Percentiles rank a stretch among this genome's conserved stretches.
phyloP scores from a whole-genome alignment of 106 monocot genomes.

The Iris macrosiphon region DNA sequence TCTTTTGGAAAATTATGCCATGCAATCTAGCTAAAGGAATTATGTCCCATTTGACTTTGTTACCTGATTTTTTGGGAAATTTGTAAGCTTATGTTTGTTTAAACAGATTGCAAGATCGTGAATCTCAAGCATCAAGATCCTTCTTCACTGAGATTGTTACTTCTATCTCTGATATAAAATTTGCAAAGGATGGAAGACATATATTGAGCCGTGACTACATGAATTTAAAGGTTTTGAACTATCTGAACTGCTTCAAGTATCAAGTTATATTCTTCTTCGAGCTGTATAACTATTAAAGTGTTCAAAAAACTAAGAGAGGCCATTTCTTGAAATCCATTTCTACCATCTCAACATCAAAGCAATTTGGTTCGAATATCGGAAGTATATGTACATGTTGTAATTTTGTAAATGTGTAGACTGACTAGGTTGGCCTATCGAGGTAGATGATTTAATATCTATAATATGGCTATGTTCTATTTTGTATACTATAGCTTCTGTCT shows the following conservation, averaged over 20 bases:
- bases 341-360: not conserved
- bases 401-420: no score
- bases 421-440: no score
- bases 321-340: not conserved
- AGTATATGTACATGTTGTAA: not conserved
- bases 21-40: not conserved
- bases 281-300: no score
- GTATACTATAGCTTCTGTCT: no score
- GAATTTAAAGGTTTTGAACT: constrained; percentile 45
- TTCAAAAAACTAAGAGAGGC: no score
- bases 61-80: not conserved
- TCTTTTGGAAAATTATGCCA: no score
- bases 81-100: constrained; percentile 1
- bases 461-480: no score
- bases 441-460: no score
- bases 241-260: not conserved
- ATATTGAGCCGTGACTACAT: constrained; percentile 65
- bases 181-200: constrained; percentile 41
- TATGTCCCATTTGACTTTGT: no score
- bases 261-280: not conserved
- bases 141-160: constrained; percentile 51
- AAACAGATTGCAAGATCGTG: constrained; percentile 37
- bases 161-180: constrained; percentile 61
- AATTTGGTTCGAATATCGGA: not conserved
- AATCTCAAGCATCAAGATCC: constrained; percentile 27